Evolutionary conservation across 768 basidiomycete genomes (phyloP).

Genomic region (Phaeotremella fagi): DNA sequence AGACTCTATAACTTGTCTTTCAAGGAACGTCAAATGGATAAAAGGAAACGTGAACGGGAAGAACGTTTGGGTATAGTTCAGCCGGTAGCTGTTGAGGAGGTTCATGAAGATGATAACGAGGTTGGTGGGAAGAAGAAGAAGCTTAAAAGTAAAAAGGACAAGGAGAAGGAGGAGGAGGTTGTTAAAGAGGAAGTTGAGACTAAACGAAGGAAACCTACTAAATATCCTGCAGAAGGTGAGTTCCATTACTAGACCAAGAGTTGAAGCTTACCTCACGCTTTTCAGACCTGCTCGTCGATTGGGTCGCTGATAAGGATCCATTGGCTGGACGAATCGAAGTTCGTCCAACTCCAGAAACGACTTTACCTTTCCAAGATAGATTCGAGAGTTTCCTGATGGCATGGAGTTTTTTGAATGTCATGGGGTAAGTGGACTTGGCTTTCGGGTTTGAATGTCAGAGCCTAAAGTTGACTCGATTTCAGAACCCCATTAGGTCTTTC

Average conservation of each 20-base stretch:
- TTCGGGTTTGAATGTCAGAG: not conserved
- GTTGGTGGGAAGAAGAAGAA: not conserved
- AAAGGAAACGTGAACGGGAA: slow-evolving; percentile 67
- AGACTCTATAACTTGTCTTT: slow-evolving; percentile 70
- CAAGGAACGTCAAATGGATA: slow-evolving; percentile 84
- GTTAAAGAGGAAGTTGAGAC: slow-evolving; percentile 32
- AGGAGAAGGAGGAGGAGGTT: slow-evolving; percentile 14
- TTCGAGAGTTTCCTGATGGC: slow-evolving; percentile 85
- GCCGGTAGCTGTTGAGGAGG: not conserved
- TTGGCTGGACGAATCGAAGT: slow-evolving; percentile 29
- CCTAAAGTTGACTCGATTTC: slow-evolving; percentile 1
- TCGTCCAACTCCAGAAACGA: slow-evolving; percentile 29
- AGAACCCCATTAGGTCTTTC: slow-evolving; percentile 86
- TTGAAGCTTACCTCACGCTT: not conserved
- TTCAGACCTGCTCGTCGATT: slow-evolving; percentile 43
- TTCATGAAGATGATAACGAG: slow-evolving; percentile 9
- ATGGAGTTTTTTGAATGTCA: slow-evolving; percentile 91
- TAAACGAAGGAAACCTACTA: slow-evolving; percentile 42
- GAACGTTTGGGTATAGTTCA: slow-evolving; percentile 29
- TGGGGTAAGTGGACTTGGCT: slow-evolving; percentile 60
- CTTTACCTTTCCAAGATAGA: slow-evolving; percentile 42
- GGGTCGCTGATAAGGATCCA: slow-evolving; percentile 24
- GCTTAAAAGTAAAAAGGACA: slow-evolving; percentile 23
- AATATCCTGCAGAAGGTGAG: slow-evolving; percentile 46
- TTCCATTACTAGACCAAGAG: not conserved